A percentile compares a stretch with the other conserved stretches of the same genome.
These are phyloP conservation scores for Cryptococcus jaspeensis DNA, from an alignment of 1,284 basidiomycete genomes.

Conservation along the genomic window DNA sequence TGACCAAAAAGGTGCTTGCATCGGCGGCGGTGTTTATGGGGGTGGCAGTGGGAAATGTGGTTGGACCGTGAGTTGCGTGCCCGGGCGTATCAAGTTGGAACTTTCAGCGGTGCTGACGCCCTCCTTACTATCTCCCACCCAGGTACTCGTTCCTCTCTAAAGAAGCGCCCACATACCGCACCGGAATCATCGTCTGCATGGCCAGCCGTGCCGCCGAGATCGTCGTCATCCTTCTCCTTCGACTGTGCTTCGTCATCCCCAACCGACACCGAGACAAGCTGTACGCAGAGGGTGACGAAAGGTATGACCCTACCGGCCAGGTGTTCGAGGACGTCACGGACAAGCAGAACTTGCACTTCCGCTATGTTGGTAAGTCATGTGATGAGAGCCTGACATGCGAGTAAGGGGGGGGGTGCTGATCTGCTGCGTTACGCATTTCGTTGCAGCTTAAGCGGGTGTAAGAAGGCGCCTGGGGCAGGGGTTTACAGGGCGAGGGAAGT, in stretches of 20 bases:
- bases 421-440: neutral
- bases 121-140: no score
- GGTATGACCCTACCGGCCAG: constrained; percentile 26
- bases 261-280: constrained; percentile 45
- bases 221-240: constrained; percentile 47
- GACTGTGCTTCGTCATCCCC: constrained; percentile 43
- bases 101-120: no score
- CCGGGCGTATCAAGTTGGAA: no score
- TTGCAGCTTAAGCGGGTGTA: neutral
- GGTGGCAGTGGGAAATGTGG: constrained; percentile 48
- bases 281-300: constrained; percentile 41
- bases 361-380: constrained; percentile 25
- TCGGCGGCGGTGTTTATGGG: constrained; percentile 34
- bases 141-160: constrained; percentile 32
- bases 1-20: constrained; percentile 50
- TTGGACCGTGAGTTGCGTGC: constrained; percentile 37
- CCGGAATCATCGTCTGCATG: constrained; percentile 52
- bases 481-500: no score
- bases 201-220: constrained; percentile 45
- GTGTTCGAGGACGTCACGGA: constrained; percentile 34
- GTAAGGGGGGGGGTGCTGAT: neutral
- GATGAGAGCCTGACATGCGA: neutral
- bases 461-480: no score
- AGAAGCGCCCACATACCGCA: constrained; percentile 49
- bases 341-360: constrained; percentile 35